These are phyloP conservation scores for Mortierella sp. DNA, from an alignment of 371 early-diverging fungal genomes.

Conservation along the genomic window DNA sequence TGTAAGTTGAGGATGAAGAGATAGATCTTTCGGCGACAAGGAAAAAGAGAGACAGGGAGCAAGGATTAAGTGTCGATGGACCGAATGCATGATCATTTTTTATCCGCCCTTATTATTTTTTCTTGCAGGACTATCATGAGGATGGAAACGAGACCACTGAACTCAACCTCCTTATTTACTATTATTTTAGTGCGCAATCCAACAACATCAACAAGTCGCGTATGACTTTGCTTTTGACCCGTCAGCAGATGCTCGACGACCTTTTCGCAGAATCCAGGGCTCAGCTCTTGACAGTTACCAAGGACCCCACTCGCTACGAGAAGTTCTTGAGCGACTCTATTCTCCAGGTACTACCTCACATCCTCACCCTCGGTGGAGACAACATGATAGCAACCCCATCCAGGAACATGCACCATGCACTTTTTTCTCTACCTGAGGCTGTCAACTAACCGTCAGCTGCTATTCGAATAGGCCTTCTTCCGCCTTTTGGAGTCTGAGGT, in stretches of 20 bases:
- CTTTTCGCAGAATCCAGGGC: conserved; percentile 76
- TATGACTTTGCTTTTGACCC: conserved; percentile 87
- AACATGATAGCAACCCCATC: background rate
- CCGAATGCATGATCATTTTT: background rate
- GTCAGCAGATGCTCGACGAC: conserved; percentile 88
- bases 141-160: conserved; percentile 3
- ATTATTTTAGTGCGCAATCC: conserved; percentile 84
- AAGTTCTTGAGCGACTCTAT: conserved; percentile 77
- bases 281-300: conserved; percentile 67
- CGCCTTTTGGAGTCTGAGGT: conserved; percentile 88
- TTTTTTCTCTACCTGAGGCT: background rate
- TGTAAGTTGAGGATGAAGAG: conserved; percentile 63
- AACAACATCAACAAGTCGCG: conserved; percentile 96
- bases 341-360: conserved; percentile 70
- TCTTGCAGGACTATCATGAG: conserved; percentile 18
- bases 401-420: background rate
- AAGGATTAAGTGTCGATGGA: background rate
- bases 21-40: background rate
- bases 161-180: conserved; percentile 12
- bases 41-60: background rate
- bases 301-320: conserved; percentile 70
- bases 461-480: conserved; percentile 73
- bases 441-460: background rate
- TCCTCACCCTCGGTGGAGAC: background rate
- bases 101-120: background rate